These are phyloP conservation scores for Eimeria maxima DNA, from an alignment of 169 alveolate genomes.

Conservation along the genomic window DNA sequence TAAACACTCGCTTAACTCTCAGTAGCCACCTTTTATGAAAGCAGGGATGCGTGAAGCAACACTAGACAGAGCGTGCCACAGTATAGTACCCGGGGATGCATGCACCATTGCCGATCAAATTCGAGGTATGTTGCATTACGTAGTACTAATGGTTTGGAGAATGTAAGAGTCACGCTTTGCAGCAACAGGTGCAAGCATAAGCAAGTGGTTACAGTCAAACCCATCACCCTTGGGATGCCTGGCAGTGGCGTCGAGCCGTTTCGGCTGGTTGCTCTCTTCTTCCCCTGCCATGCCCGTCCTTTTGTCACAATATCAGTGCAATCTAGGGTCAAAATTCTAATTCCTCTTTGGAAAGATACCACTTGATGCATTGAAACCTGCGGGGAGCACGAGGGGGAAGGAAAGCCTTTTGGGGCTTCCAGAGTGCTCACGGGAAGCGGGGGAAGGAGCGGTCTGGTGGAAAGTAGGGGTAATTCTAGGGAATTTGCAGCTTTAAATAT, in stretches of 20 bases:
- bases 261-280: neutral
- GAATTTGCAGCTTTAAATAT: neutral
- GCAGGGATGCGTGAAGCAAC: neutral
- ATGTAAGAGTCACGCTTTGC: neutral
- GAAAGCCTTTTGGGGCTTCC: constrained; percentile 64
- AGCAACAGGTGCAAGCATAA: neutral
- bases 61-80: neutral
- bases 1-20: neutral
- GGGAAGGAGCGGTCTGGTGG: neutral
- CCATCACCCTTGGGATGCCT: neutral
- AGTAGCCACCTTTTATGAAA: neutral
- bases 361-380: neutral
- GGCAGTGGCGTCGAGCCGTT: neutral
- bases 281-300: neutral
- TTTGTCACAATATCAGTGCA: neutral
- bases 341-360: neutral
- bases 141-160: neutral
- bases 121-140: neutral
- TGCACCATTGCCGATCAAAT: neutral
- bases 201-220: neutral
- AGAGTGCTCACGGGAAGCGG: neutral
- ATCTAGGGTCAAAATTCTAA: neutral
- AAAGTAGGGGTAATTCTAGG: neutral
- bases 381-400: constrained; percentile 62
- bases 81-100: neutral